Conservation (phyloP, 345 rosid genomes). For the Orychophragmus violaceus region DNA sequence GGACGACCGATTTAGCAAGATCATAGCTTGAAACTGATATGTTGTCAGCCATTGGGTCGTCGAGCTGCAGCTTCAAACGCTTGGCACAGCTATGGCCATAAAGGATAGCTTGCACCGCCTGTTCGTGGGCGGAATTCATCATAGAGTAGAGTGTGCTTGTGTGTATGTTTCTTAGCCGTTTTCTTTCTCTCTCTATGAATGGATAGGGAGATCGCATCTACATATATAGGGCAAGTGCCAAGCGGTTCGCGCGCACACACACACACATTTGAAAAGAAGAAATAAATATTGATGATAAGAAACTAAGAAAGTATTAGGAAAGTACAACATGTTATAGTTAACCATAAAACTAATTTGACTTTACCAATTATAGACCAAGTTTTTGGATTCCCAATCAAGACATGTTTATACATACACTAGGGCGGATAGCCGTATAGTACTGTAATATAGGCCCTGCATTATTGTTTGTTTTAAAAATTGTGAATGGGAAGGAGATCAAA, state of each 20-base stretch:
- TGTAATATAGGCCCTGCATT: no score
- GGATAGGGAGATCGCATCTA: not conserved
- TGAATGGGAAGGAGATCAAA: no score
- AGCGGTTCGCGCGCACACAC: not conserved
- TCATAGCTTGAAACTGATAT: slow-evolving; percentile 16
- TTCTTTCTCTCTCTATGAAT: not conserved
- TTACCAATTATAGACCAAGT: slow-evolving; percentile 7
- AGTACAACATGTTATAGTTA: not conserved
- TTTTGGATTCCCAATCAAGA: not conserved
- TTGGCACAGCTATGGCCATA: slow-evolving; percentile 25
- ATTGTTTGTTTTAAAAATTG: no score
- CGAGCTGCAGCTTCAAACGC: slow-evolving; percentile 12
- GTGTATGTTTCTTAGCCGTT: not conserved
- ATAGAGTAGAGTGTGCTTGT: not conserved
- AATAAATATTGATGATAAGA: not conserved
- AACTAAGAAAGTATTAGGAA: slow-evolving; percentile 2
- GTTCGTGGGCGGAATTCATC: slow-evolving; percentile 1
- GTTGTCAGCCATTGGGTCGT: slow-evolving; percentile 11
- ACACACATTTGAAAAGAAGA: no score
- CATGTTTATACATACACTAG: not conserved
- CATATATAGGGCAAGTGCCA: not conserved
- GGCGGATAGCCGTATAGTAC: not conserved
- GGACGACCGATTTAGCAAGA: slow-evolving; percentile 15
- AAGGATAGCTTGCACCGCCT: slow-evolving; percentile 20
- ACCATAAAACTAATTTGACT: not conserved